These are phyloP conservation scores for Arbutus unedo DNA, from an alignment of 148 eudicot species.

Conservation along the genomic window DNA sequence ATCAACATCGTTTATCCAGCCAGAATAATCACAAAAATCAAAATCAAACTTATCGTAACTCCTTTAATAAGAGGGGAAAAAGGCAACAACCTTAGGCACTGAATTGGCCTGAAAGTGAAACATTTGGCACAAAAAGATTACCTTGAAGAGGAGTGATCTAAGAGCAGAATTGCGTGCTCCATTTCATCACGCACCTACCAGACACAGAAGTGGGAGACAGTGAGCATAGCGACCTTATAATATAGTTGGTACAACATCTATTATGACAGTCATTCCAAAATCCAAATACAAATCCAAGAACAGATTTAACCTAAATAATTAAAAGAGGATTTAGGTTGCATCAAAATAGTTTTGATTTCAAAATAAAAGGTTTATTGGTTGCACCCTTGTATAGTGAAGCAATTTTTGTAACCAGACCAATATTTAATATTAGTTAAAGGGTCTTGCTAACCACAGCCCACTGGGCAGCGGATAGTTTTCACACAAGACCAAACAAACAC, in stretches of 20 bases:
- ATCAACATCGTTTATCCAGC: not conserved
- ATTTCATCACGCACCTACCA: slow-evolving; percentile 70
- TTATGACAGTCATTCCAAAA: not conserved
- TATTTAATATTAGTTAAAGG: not conserved
- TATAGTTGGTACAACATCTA: not conserved
- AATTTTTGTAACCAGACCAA: not conserved
- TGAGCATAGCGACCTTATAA: not conserved
- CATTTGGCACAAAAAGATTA: slow-evolving; percentile 23
- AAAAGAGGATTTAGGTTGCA: not conserved
- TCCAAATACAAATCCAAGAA: not conserved
- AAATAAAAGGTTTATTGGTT: not conserved
- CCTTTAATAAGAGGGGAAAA: not conserved
- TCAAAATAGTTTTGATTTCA: not conserved
- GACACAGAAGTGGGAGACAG: not conserved
- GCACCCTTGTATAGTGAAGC: not conserved
- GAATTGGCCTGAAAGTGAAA: not conserved
- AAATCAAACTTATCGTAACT: not conserved
- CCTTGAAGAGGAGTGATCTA: slow-evolving; percentile 42
- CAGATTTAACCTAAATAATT: not conserved
- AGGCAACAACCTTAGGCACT: not conserved
- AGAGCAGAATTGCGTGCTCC: slow-evolving; percentile 22
- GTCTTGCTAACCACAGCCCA: too few species aligned
- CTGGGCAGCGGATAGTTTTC: too few species aligned
- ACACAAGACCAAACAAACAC: too few species aligned
- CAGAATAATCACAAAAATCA: not conserved